Evolutionary conservation across 257 asterid genomes (phyloP).

Genomic region (Solanum clarkiae): DNA sequence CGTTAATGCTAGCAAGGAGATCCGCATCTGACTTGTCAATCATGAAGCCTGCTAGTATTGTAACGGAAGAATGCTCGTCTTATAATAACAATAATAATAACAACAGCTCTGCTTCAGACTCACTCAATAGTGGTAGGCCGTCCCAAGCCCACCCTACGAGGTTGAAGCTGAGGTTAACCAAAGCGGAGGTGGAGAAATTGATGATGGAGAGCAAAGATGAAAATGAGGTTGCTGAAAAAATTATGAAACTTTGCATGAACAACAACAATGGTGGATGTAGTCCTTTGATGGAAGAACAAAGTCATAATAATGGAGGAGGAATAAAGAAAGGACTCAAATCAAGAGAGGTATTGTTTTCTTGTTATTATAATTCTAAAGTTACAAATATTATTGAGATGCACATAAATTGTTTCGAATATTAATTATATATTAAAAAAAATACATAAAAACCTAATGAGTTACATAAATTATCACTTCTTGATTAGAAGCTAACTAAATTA

Average conservation of each 20-base stretch:
- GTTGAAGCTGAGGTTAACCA: conserved; percentile 58
- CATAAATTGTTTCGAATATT: not conserved
- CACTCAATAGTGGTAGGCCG: not conserved
- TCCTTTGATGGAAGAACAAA: not conserved
- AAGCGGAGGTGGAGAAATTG: conserved; percentile 64
- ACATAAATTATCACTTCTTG: not conserved
- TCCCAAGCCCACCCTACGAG: conserved; percentile 15
- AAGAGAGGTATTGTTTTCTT: conserved; percentile 39
- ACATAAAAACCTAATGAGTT: not conserved
- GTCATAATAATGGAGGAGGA: conserved; percentile 4
- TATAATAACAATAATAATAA: not conserved
- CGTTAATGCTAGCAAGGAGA: conserved; percentile 68
- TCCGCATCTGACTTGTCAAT: conserved; percentile 62
- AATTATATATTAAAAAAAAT: not conserved
- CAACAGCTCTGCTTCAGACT: not conserved
- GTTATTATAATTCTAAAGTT: not conserved
- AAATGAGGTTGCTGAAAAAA: conserved; percentile 53
- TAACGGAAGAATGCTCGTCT: not conserved
- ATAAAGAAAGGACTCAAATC: conserved; percentile 23
- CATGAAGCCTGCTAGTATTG: conserved; percentile 43
- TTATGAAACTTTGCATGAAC: conserved; percentile 39
- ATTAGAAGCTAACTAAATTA: not conserved
- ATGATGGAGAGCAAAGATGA: conserved; percentile 61
- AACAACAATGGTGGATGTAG: not conserved
- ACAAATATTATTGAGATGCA: fast-evolving